Conservation (phyloP, 257 asterid genomes). For the Nemophila menziesii region DNA sequence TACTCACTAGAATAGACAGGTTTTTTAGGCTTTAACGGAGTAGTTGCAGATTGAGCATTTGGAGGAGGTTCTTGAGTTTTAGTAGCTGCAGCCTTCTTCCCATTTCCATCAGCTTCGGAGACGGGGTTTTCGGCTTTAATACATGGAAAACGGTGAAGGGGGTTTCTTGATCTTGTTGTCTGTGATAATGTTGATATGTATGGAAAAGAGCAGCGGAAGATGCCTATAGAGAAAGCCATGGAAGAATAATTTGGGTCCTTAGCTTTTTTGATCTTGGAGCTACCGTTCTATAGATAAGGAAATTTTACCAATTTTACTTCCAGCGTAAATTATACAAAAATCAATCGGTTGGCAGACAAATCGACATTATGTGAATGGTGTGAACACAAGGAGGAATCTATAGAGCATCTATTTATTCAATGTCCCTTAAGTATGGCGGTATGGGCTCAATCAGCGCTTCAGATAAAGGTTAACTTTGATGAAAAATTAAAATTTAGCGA, state of each 20-base stretch:
- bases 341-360: too few species aligned
- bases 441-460: too few species aligned
- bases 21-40: conserved; percentile 41
- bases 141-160: conserved; percentile 7
- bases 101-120: conserved; percentile 23
- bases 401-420: too few species aligned
- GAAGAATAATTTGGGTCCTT: background rate
- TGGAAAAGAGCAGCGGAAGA: conserved; percentile 24
- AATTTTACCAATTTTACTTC: too few species aligned
- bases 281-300: conserved; percentile 12
- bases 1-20: conserved; percentile 69
- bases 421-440: too few species aligned
- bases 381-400: too few species aligned
- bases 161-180: conserved; percentile 6
- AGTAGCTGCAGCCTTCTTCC: conserved; percentile 14
- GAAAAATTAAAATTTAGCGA: too few species aligned
- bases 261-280: background rate
- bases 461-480: too few species aligned
- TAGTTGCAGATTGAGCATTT: conserved; percentile 21
- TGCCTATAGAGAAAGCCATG: conserved; percentile 38
- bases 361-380: too few species aligned
- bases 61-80: conserved; percentile 21
- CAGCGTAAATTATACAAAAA: too few species aligned
- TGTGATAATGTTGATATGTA: conserved; percentile 16
- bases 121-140: conserved; percentile 32